Evolutionary conservation across 2,329 filamentous ascomycete genomes (phyloP), one percentile per base, ranked within the genome.

Genomic region (Phialemoniopsis sp.): DNA sequence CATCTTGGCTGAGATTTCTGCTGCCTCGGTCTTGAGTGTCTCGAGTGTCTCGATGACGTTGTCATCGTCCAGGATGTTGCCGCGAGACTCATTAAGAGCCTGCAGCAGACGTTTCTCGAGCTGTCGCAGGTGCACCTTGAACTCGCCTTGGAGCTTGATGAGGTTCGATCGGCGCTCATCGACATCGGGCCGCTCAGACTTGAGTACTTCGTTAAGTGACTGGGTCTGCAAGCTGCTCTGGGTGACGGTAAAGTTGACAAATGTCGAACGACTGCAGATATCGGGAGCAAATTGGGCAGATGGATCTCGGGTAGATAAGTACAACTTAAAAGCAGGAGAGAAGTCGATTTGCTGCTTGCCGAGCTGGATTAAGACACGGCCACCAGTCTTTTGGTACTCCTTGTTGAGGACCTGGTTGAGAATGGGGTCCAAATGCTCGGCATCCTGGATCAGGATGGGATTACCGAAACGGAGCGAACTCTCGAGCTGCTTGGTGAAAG

Each of bases 291-390:
- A 98, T 8, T 85, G 88, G 18, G 93, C 79, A 32, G 94, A 98
- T 2, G 94, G 94, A 67, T 98, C 93, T 54, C 91, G 78, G 2
- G 94, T 98, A 1, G 91, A 96, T 30, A 98, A 72, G 61, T 95
- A 98, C 26, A 98, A 76, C 67, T 85, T 93, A 76, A 98, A 98
- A 1, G 90, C 82, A 2, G 93, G 91, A 37, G 93, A 98, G 67
- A 98, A 98, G 63, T 98, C 93, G 49, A 98, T 98, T 66, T 98
- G 90, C 64, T 98, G 94, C 65, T 93, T 96, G 55, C 93, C 93
- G 31, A 98, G 86, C 64, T 98, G 93, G 47, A 98, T 98, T 38
- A 98, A 81, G 34, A 97, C 91, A 76, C 93, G 91, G 16, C 93
- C 93, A 51, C 93, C 93, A 19, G 94, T 98, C 70, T 90, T 94